Evolutionary conservation across 352 stramenopile genomes (phyloP).

Genomic region (Globisporangium megalacanthum): DNA sequence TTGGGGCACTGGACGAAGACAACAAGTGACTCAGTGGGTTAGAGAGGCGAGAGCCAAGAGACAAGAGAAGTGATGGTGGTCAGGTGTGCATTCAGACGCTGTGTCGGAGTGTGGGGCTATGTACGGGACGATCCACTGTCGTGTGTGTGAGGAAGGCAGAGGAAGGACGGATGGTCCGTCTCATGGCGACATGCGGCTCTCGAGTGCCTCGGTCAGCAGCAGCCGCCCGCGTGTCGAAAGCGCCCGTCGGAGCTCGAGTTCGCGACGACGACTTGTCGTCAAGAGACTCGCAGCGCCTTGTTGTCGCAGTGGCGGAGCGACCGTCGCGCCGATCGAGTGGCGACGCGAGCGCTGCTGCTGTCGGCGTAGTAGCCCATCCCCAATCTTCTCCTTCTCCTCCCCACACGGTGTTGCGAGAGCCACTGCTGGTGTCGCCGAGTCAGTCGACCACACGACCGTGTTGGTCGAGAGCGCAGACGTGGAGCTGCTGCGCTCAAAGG

Average conservation of each 20-base stretch:
- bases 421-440: background rate
- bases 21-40: background rate
- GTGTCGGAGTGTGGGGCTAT: background rate
- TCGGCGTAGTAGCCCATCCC: background rate
- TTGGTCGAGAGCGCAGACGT: conserved; percentile 7
- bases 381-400: too few species aligned
- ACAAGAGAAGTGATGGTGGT: too few species aligned
- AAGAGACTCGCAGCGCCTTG: background rate
- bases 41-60: background rate
- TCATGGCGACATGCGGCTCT: conserved; percentile 2
- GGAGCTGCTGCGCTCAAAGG: conserved; percentile 13
- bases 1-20: conserved; percentile 8
- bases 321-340: conserved; percentile 8
- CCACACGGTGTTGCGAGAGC: too few species aligned
- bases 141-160: too few species aligned
- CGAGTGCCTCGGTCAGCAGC: conserved; percentile 19
- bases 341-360: conserved; percentile 7
- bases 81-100: background rate
- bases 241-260: conserved; percentile 11
- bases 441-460: conserved; percentile 10
- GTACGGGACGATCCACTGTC: background rate
- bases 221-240: conserved; percentile 19
- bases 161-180: too few species aligned
- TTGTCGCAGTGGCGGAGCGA: conserved; percentile 1
- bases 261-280: background rate